Conservation (phyloP, 2,329 filamentous ascomycete species). For the Aspergillus udagawae region DNA sequence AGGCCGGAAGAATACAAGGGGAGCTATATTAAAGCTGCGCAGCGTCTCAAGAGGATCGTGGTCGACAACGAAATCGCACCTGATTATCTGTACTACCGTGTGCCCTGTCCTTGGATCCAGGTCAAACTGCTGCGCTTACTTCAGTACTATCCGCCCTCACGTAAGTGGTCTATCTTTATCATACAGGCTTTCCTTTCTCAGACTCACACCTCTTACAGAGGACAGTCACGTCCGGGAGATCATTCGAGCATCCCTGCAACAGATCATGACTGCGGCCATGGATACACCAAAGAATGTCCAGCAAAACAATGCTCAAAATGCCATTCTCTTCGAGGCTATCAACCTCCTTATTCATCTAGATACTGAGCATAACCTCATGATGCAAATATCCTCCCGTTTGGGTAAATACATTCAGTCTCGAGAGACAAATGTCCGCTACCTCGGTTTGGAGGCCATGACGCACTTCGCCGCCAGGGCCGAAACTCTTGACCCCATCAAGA, state of each 20-base stretch:
- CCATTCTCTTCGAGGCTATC: slow-evolving; percentile 95
- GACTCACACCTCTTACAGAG: slow-evolving; percentile 50
- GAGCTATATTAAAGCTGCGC: slow-evolving; percentile 89
- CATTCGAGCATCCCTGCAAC: slow-evolving; percentile 86
- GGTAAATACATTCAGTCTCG: slow-evolving; percentile 95
- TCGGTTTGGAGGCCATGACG: slow-evolving; percentile 96
- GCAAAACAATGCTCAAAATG: slow-evolving; percentile 98
- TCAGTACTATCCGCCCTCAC: slow-evolving; percentile 93
- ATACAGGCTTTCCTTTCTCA: slow-evolving; percentile 2
- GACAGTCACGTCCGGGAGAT: slow-evolving; percentile 88
- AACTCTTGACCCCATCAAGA: slow-evolving; percentile 94
- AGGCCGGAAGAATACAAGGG: slow-evolving; percentile 92
- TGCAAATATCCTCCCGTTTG: slow-evolving; percentile 85
- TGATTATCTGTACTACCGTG: slow-evolving; percentile 98
- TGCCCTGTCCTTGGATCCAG: slow-evolving; percentile 98
- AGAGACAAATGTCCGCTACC: slow-evolving; percentile 94
- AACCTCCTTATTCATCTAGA: slow-evolving; percentile 97
- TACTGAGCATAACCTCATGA: slow-evolving; percentile 90
- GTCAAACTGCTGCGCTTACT: slow-evolving; percentile 87
- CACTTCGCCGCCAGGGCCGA: slow-evolving; percentile 92
- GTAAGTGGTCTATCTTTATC: slow-evolving; percentile 45
- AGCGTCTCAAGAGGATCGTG: slow-evolving; percentile 80
- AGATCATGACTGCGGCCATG: slow-evolving; percentile 84
- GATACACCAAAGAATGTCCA: slow-evolving; percentile 97
- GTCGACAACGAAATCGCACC: slow-evolving; percentile 84